Evolutionary conservation across 208 protist genomes (phyloP), one percentile per base, ranked within the genome.

Genomic region (Acanthamoeba triangularis): DNA sequence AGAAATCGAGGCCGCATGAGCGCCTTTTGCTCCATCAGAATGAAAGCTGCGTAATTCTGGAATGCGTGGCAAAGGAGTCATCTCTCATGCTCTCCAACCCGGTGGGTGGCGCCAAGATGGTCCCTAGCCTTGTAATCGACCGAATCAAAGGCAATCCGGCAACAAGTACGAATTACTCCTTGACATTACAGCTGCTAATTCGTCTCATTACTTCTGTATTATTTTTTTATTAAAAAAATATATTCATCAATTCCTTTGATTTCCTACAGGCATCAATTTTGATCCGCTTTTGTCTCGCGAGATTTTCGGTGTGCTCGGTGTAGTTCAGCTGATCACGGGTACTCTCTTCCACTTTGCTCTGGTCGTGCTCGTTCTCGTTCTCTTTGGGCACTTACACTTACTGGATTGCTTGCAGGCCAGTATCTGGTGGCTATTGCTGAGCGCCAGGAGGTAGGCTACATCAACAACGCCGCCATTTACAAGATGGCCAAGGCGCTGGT

Each of bases 381-480:
- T n/a, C 30, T 65, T 65, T 4, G 20, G 14, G 23, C 20, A 8
- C 59, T 65, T 20, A 65, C 59, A 10, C 59, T 65, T 23, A 20
- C 25, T 5, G 49, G 5, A 13, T 5, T 54, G 49, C 13, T 14
- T n/a, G 59, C 23, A 94, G 90, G 63, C 10, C 28, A n/a, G n/a
- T 94, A 59, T 20, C 30, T 94, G 90, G 67, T 78, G 35, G 44
- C 80, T 25, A 33, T 94, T 20, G 37, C 33, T 23, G 63, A 94
- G 90, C 25, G 90, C 7, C 63, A 94, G 67, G 90, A 94, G 30
- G 90, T 94, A 63, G 90, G 90, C 1, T 78, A 78, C 63, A 94
- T 94, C 28, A 61, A 61, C 30, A 72, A 72, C 23, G 35, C 90
- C 47, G 90, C 30, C 37, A 78, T 94, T 28, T 80, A 56, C 41